Conservation (phyloP, 768 basidiomycete species). For the Agaricus bisporus region DNA sequence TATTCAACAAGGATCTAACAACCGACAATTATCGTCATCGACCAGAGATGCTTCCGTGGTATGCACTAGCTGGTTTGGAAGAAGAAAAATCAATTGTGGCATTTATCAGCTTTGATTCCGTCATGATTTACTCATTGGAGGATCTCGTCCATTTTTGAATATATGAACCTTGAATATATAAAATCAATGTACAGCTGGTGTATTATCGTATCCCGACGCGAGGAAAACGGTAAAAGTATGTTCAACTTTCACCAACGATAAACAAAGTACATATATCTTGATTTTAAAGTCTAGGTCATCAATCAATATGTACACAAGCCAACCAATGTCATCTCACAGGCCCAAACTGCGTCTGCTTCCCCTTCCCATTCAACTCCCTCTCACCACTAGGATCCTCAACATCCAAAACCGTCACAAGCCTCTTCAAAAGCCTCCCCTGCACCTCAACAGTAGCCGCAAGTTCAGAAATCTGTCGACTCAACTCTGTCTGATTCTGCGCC, state of each 20-base stretch:
- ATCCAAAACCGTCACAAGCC: conserved; percentile 29
- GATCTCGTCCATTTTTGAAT: background rate
- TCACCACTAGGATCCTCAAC: conserved; percentile 12
- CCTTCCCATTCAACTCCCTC: conserved; percentile 2
- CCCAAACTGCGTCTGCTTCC: background rate
- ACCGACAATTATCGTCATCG: background rate
- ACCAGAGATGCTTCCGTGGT: background rate
- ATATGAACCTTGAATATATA: too few species aligned
- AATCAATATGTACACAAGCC: too few species aligned
- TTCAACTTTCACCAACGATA: too few species aligned
- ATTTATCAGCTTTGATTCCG: background rate
- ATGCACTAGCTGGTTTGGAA: background rate
- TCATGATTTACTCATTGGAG: background rate
- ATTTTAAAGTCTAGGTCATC: too few species aligned
- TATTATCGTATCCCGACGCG: too few species aligned
- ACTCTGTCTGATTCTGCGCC: conserved; percentile 59
- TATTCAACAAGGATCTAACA: background rate
- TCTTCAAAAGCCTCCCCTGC: conserved; percentile 48
- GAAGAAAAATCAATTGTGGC: background rate
- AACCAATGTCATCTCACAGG: background rate
- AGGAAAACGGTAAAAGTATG: too few species aligned
- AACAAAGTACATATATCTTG: too few species aligned
- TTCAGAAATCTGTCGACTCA: conserved; percentile 59
- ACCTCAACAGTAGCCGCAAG: conserved; percentile 48
- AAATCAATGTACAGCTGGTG: too few species aligned